Evolutionary conservation across 345 rosid species (phyloP), one percentile per base, ranked within the genome.

Genomic region (Lumnitzera racemosa): DNA sequence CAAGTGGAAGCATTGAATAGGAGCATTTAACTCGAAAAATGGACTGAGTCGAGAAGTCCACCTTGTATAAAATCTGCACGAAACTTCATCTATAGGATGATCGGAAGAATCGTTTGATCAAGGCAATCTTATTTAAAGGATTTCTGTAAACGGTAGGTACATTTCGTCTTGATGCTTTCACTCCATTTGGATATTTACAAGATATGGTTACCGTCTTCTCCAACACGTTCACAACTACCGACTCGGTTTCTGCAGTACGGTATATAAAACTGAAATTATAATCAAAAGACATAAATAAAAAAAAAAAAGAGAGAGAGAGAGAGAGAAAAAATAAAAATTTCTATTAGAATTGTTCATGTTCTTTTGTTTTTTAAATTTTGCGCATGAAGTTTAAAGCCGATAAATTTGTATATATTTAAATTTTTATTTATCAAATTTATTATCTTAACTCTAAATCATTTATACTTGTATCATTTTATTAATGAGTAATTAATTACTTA

Each of bases 161-260:
- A 46, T 71, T 77, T 29, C 55, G 20, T 43, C 11, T 59, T 47
- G 3, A 74, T 49, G 70, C 51, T 55, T 71, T 70, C 1, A 54
- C 71, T 20, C 64, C 75, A 49, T 68, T 71, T 24, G 89, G 74
- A 63, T 85, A 83, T 71, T 70, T 85, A 64, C 89, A 80, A 1
- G 86, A 85, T 27, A 91, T 73, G 27, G 84, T 88, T 47, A 86
- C 92, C 76, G 67, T 80, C 78, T 91, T 83, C 83, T 91, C 95
- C 75, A 75, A 46, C 49, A 80, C 82, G 70, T 82, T 73, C 62
- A 91, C 77, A 57, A 74, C 65, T 61, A 88, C 79, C 0, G 96
- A 86, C 58, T 86, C 85, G n/a, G 89, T 86, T 68, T 81, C 91
- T 88, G 88, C 65, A 55, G 58, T 62, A 0, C 1, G 24, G n/a